Evolutionary conservation across 2,329 filamentous ascomycete species (phyloP), one percentile per base, ranked within the genome.

Genomic region (Clonostachys sp.): DNA sequence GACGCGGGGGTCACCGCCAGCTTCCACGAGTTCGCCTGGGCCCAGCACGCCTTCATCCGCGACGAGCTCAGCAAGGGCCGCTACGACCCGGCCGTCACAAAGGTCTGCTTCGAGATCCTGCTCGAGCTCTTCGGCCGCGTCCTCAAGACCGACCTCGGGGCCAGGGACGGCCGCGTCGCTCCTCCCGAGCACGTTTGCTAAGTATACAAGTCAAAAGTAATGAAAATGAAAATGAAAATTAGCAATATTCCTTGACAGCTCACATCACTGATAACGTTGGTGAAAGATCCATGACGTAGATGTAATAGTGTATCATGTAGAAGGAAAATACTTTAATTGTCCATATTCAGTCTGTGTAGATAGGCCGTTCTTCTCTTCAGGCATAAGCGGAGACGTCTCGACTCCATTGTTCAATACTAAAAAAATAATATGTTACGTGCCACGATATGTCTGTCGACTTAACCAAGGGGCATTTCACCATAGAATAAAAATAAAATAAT

Each of bases 11-110:
- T 86, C 6, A 74, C 78, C 10, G 91, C 92, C 59, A 86, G 82
- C 61, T 96, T 89, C 64, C 90, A 94, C 68, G 91, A 96, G 70
- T 83, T 88, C 54, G 88, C 89, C n/a, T 92, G 89, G 83, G 91
- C 91, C 5, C 91, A 96, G 67, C 91, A 95, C 71, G 91, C 91
- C 6, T 96, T 96, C 62, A 95, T 96, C 63, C 79, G 91, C 16
- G 91, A 96, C 60, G 91, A 96, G 72, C 73, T 94, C 50, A 91
- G 87, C 66, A 96, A 96, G 70, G 91, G 91, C n/a, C 78, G 91
- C 24, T 96, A 96, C 61, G 91, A 96, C 63, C 89, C 91, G 1
- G 89, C 88, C 17, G 77, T 96, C 48, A 83, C 84, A 5, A 92
- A 91, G 61, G 80, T 92, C 35, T 96, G 91, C 71, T 96, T 95